phyloP scores from a whole-genome alignment of 495 filamentous ascomycete genomes.

The Tuber umbilicatum region DNA sequence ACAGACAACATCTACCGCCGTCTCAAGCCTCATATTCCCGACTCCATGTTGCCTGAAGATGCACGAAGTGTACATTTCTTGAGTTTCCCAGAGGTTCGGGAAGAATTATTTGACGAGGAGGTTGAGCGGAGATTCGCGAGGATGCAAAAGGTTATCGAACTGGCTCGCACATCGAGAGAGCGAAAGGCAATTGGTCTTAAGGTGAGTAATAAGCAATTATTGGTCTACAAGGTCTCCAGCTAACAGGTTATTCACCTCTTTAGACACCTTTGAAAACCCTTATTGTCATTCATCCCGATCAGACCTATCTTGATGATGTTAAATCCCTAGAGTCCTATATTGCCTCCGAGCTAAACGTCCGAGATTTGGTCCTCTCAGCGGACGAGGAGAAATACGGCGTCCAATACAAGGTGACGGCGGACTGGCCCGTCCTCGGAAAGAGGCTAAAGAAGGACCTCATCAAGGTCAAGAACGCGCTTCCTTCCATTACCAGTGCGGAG shows the following conservation, averaged over 20 bases:
- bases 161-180: slow-evolving; percentile 78
- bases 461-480: slow-evolving; percentile 84
- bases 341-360: slow-evolving; percentile 82
- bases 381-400: slow-evolving; percentile 89
- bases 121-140: slow-evolving; percentile 79
- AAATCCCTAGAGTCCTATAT: slow-evolving; percentile 78
- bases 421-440: slow-evolving; percentile 92
- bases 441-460: slow-evolving; percentile 90
- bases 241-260: slow-evolving; percentile 7
- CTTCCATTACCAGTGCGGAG: slow-evolving; percentile 67
- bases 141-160: slow-evolving; percentile 94
- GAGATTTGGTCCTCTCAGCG: slow-evolving; percentile 71
- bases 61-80: slow-evolving; percentile 86
- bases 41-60: slow-evolving; percentile 59
- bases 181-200: slow-evolving; percentile 68
- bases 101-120: slow-evolving; percentile 78
- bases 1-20: slow-evolving; percentile 88
- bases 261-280: slow-evolving; percentile 88
- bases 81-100: slow-evolving; percentile 75
- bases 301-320: slow-evolving; percentile 77
- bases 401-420: slow-evolving; percentile 77
- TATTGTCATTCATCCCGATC: slow-evolving; percentile 79
- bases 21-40: slow-evolving; percentile 72
- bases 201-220: slow-evolving; percentile 12
- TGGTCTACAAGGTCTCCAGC: not conserved